These are phyloP conservation scores for Dryadomyces sulphureus DNA, from an alignment of 2,329 filamentous ascomycete species.

Conservation along the genomic window DNA sequence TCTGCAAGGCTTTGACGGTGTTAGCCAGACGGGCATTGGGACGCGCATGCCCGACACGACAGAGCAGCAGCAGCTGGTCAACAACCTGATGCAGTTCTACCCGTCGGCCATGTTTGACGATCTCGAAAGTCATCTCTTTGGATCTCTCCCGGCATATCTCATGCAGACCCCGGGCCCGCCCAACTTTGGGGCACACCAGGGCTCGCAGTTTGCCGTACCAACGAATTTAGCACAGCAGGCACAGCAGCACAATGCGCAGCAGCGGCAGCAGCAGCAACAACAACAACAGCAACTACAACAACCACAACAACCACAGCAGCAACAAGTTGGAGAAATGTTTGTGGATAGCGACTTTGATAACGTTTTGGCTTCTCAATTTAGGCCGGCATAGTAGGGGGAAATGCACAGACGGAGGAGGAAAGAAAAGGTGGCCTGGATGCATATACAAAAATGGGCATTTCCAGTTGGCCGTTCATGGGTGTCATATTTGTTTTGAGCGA, in stretches of 20 bases:
- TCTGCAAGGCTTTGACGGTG: conserved; percentile 1
- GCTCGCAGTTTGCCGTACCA: conserved; percentile 9
- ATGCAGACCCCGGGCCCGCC: conserved; percentile 7
- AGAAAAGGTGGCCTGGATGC: no score
- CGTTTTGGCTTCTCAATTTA: neutral
- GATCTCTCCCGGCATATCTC: conserved; percentile 30
- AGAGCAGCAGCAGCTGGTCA: conserved; percentile 12
- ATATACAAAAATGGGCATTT: neutral
- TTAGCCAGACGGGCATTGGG: conserved; percentile 12
- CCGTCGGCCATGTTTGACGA: conserved; percentile 43
- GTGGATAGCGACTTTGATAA: neutral
- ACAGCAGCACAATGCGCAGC: conserved; percentile 5
- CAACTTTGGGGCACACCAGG: conserved; percentile 6
- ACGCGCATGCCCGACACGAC: conserved; percentile 12
- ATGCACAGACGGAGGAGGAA: neutral
- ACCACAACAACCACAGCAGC: neutral
- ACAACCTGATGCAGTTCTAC: conserved; percentile 31
- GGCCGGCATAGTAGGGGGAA: neutral
- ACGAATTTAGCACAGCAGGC: conserved; percentile 6
- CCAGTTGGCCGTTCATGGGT: neutral
- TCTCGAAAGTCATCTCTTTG: conserved; percentile 59
- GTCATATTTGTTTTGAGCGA: neutral
- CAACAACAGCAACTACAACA: conserved; percentile 1
- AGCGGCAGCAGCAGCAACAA: conserved; percentile 6
- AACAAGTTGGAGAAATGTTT: neutral